phyloP scores from a whole-genome alignment of 2,329 filamentous ascomycete species.

The Aureobasidium uvarum region DNA sequence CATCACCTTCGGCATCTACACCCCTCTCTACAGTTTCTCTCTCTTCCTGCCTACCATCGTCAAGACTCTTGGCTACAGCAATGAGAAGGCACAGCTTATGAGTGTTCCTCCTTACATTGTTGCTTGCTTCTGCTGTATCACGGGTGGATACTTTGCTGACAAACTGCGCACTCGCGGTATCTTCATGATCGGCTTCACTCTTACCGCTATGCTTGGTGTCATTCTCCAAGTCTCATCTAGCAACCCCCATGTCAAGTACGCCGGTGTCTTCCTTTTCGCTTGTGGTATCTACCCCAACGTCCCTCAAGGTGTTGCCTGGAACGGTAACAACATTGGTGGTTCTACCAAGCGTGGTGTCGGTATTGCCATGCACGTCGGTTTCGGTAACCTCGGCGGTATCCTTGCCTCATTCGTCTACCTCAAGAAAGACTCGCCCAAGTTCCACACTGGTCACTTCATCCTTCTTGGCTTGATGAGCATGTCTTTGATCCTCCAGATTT shows the following conservation, averaged over 20 bases:
- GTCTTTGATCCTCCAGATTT: constrained; percentile 47
- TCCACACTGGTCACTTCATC: constrained; percentile 41
- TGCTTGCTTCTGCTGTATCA: constrained; percentile 37
- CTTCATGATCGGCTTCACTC: constrained; percentile 34
- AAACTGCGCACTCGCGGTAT: constrained; percentile 44
- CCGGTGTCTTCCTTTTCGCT: constrained; percentile 37
- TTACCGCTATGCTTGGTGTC: constrained; percentile 34
- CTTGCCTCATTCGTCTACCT: constrained; percentile 62
- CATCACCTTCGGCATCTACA: constrained; percentile 39
- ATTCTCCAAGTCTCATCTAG: constrained; percentile 41
- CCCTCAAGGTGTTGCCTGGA: constrained; percentile 58
- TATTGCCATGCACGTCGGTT: constrained; percentile 57
- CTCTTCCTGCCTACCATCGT: constrained; percentile 51
- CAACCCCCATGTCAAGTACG: constrained; percentile 40
- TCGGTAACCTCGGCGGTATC: constrained; percentile 48
- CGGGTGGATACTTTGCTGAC: constrained; percentile 37
- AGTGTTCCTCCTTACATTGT: constrained; percentile 37
- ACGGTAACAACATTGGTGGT: constrained; percentile 59
- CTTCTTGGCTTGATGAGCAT: constrained; percentile 35
- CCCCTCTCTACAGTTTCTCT: constrained; percentile 36
- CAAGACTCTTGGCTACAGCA: constrained; percentile 61
- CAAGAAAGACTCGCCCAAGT: constrained; percentile 40
- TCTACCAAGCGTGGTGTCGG: constrained; percentile 56
- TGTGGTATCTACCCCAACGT: constrained; percentile 62
- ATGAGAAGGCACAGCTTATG: constrained; percentile 46